Evolutionary conservation across 2,329 filamentous ascomycete species (phyloP).

Genomic region (Aspergillus luchuensis): DNA sequence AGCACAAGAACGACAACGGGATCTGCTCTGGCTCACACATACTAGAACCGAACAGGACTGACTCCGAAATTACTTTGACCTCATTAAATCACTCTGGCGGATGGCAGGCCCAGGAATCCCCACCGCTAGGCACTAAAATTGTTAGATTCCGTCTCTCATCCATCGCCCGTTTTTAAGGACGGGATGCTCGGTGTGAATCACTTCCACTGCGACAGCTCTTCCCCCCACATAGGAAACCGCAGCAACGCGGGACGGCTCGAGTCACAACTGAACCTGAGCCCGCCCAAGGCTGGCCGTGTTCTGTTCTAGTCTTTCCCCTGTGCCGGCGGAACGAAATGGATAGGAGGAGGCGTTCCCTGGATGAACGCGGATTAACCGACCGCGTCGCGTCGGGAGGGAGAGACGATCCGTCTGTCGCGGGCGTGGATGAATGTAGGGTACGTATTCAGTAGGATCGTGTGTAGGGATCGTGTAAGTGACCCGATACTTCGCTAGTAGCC

Average conservation of each 20-base stretch:
- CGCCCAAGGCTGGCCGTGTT: not conserved
- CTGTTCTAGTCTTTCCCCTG: not conserved
- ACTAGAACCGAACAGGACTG: conserved; percentile 2
- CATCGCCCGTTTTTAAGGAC: conserved; percentile 1
- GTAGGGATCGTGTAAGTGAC: not conserved
- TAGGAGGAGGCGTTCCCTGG: not conserved
- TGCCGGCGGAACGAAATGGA: not conserved
- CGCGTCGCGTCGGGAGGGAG: not conserved
- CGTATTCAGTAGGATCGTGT: not conserved
- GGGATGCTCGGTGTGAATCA: conserved; percentile 3
- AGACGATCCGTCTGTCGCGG: not conserved
- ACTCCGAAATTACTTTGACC: not conserved
- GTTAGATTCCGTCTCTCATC: conserved; percentile 1
- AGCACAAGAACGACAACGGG: not conserved
- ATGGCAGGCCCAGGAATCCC: not conserved
- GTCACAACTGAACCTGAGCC: conserved; percentile 2
- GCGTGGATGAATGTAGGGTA: not conserved
- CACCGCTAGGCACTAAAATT: not conserved
- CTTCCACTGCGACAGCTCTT: not conserved
- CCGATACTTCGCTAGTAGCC: not conserved
- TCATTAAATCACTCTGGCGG: not conserved
- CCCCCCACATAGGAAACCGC: conserved; percentile 7
- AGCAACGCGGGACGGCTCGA: conserved; percentile 18
- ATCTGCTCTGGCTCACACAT: not conserved
- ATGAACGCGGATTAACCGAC: not conserved